Base-by-base conservation (phyloP, 768 basidiomycete genomes). In the Hydnomerulius pinastri region DNA sequence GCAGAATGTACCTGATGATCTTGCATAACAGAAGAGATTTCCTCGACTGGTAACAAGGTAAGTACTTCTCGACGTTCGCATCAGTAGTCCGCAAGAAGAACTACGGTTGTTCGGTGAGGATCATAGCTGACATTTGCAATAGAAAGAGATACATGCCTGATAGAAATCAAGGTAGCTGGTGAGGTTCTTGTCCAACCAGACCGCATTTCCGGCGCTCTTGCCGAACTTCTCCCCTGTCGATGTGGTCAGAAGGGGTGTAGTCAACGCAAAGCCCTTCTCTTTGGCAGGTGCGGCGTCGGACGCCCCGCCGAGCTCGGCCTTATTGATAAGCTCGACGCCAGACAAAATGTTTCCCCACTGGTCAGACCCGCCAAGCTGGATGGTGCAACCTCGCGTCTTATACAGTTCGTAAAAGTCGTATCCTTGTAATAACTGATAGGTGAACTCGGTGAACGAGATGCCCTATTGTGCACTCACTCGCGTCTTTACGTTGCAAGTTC, bases 291-390 rank as follows among this genome's bases (percentile, higher is more conserved):
- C 50, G 29, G 45, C 42, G 24, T 32, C 30, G 33, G 44, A 46
- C 18, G 28, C 24, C 5, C 43, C 9, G 25, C 43, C 21, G 43
- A 55, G 53, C 51, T 65, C 56, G 49, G 50, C 43, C 78, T 72
- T 83, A 47, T 82, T 79, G 61, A 98, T 95, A 49, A 99, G 80
- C 48, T 98, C 93, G 28, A 98, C 75, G 18, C 97, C 97, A 23
- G 92, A 90, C 25, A 96, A 72, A 56, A 99, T 98, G 65, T 99
- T 99, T 13, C 97, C 97, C 90, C 94, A 97, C 68, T 99, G 97
- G 67, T 99, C 97, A 0, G 93, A 95, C 9, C 97, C 97, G 42
- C 97, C 97, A 35, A 98, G 72, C 69, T 99, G 97, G 36, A 97
- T 80, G 12, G 81, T 80, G 68, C 96, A 98, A 4, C 75, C 76